Percentiles rank a stretch among this genome's conserved stretches.
Conservation (phyloP, 345 rosid species). For the Pseudoturritis turrita region DNA sequence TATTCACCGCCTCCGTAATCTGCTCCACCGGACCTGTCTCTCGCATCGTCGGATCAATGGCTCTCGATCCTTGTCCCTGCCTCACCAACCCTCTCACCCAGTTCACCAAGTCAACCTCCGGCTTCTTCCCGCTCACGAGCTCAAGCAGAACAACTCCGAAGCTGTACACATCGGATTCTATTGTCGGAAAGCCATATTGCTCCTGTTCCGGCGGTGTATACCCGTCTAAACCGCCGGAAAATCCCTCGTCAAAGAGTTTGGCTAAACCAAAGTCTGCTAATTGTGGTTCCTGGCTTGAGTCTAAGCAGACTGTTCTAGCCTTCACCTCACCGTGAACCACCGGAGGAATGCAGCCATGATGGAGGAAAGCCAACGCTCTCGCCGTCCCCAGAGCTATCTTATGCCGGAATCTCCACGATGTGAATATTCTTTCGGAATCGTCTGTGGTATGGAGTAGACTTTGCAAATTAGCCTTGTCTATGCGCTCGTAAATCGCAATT, state of each 20-base stretch:
- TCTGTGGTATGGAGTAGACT: slow-evolving; percentile 50
- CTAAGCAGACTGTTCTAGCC: slow-evolving; percentile 72
- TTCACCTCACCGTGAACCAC: slow-evolving; percentile 81
- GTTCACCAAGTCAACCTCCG: slow-evolving; percentile 53
- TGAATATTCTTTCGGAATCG: slow-evolving; percentile 42
- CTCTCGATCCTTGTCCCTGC: slow-evolving; percentile 47
- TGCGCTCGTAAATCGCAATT: slow-evolving; percentile 78
- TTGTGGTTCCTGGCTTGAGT: slow-evolving; percentile 71
- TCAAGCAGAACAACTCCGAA: slow-evolving; percentile 83
- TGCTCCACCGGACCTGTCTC: slow-evolving; percentile 45
- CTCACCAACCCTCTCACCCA: slow-evolving; percentile 81
- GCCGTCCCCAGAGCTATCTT: slow-evolving; percentile 86
- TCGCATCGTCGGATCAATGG: slow-evolving; percentile 58
- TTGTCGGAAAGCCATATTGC: slow-evolving; percentile 38
- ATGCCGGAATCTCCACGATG: slow-evolving; percentile 74
- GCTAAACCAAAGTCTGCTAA: slow-evolving; percentile 81
- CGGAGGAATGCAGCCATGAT: slow-evolving; percentile 92
- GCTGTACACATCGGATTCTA: slow-evolving; percentile 83
- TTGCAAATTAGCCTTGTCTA: slow-evolving; percentile 80
- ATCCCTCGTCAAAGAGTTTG: slow-evolving; percentile 63
- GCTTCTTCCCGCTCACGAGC: slow-evolving; percentile 72
- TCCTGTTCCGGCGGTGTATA: slow-evolving; percentile 61
- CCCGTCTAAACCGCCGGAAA: slow-evolving; percentile 52
- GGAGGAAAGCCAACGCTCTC: slow-evolving; percentile 84
- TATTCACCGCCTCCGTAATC: slow-evolving; percentile 80